Evolutionary conservation across 768 basidiomycete species (phyloP).

Genomic region (Pisolithus tinctorius): DNA sequence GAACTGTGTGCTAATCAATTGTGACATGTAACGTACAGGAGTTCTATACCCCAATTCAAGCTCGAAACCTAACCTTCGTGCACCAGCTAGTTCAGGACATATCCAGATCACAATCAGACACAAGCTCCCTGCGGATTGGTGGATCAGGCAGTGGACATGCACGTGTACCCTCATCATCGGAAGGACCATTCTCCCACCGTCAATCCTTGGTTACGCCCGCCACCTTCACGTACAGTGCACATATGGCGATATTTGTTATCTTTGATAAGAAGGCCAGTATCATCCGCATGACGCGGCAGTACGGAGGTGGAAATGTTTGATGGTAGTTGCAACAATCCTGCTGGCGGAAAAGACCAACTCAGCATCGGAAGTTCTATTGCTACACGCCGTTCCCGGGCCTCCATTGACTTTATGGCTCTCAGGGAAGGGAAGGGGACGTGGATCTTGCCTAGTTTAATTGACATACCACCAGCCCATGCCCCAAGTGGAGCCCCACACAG

Average conservation of each 20-base stretch:
- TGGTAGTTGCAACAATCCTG: constrained; percentile 17
- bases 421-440: constrained; percentile 26
- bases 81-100: constrained; percentile 58
- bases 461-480: constrained; percentile 17
- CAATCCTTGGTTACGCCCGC: constrained; percentile 26
- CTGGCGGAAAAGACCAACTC: constrained; percentile 17
- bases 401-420: constrained; percentile 38
- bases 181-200: constrained; percentile 29
- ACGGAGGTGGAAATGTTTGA: constrained; percentile 67
- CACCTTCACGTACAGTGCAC: constrained; percentile 51
- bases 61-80: constrained; percentile 63
- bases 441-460: constrained; percentile 21
- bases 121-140: constrained; percentile 17
- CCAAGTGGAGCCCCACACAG: constrained; percentile 25
- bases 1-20: neutral
- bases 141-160: constrained; percentile 28
- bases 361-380: constrained; percentile 16
- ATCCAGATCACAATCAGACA: constrained; percentile 38
- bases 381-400: constrained; percentile 33
- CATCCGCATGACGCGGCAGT: constrained; percentile 82
- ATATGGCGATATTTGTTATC: constrained; percentile 72
- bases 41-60: constrained; percentile 71
- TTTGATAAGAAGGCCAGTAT: constrained; percentile 88
- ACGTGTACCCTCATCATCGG: constrained; percentile 39
- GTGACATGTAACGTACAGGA: constrained; percentile 42